These are phyloP conservation scores for Aspergillus sp. DNA, from an alignment of 2,329 filamentous ascomycete genomes.

Conservation along the genomic window DNA sequence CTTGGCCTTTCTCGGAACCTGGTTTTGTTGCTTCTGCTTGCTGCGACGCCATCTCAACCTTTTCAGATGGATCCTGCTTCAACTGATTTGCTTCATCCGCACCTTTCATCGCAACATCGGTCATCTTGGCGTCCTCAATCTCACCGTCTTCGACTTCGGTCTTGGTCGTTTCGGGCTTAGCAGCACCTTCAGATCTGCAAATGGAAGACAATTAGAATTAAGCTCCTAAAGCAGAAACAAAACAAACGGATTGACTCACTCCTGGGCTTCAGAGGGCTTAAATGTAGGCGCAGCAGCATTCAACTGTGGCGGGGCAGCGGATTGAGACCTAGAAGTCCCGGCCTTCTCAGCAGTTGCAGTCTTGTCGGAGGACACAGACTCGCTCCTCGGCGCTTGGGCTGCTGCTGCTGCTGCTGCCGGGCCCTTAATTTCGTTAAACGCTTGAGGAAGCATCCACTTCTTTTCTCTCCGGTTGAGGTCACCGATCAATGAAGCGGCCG, in stretches of 20 bases:
- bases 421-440: slow-evolving; percentile 24
- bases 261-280: slow-evolving; percentile 23
- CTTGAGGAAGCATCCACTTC: slow-evolving; percentile 42
- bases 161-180: slow-evolving; percentile 20
- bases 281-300: slow-evolving; percentile 38
- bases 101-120: slow-evolving; percentile 20
- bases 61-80: slow-evolving; percentile 10
- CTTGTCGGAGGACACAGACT: slow-evolving; percentile 12
- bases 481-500: slow-evolving; percentile 42
- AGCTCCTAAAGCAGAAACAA: neutral
- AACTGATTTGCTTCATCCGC: slow-evolving; percentile 1
- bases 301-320: slow-evolving; percentile 27
- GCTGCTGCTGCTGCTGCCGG: neutral
- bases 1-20: slow-evolving; percentile 1
- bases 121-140: slow-evolving; percentile 39
- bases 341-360: slow-evolving; percentile 16
- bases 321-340: slow-evolving; percentile 19
- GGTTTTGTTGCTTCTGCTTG: slow-evolving; percentile 5
- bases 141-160: slow-evolving; percentile 39
- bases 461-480: slow-evolving; percentile 42
- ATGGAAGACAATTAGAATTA: neutral
- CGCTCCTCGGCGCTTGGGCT: slow-evolving; percentile 11
- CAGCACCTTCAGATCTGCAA: slow-evolving; percentile 21
- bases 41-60: slow-evolving; percentile 6
- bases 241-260: slow-evolving; percentile 24